Evolutionary conservation across 2,329 filamentous ascomycete genomes (phyloP).

Genomic region (Diaporthe citrichinensis): DNA sequence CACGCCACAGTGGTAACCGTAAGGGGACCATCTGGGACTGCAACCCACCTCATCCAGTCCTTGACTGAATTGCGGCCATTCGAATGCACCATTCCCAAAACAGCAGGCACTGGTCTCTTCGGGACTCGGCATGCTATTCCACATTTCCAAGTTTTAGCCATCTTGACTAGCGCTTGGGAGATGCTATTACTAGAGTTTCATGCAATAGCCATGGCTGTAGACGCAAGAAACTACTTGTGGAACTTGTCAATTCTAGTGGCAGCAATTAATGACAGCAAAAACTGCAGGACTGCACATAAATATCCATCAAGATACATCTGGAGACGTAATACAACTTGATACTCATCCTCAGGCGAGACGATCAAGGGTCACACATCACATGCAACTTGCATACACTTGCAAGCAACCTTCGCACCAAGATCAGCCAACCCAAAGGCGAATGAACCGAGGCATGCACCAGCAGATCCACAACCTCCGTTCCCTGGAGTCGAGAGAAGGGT

Average conservation of each 20-base stretch:
- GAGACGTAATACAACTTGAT: not conserved
- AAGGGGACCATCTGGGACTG: too few species aligned
- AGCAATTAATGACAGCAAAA: not conserved
- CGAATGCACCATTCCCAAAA: not conserved
- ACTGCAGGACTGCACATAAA: too few species aligned
- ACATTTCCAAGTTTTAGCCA: not conserved
- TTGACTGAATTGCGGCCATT: not conserved
- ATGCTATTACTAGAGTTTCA: not conserved
- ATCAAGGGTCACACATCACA: not conserved
- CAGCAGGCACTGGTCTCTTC: not conserved
- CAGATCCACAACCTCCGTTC: too few species aligned
- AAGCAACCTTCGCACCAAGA: too few species aligned
- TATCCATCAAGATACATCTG: too few species aligned
- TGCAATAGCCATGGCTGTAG: too few species aligned
- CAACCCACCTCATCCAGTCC: not conserved
- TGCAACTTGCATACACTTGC: not conserved
- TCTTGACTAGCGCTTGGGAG: not conserved
- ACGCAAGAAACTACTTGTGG: not conserved
- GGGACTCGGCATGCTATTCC: not conserved
- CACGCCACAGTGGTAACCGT: not conserved
- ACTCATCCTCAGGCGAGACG: not conserved
- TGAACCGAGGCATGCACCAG: too few species aligned
- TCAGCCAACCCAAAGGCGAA: too few species aligned
- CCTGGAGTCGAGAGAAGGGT: not conserved
- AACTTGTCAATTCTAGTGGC: not conserved